phyloP scores from a whole-genome alignment of 2,329 filamentous ascomycete species.

The Coniochaeta sp. region DNA sequence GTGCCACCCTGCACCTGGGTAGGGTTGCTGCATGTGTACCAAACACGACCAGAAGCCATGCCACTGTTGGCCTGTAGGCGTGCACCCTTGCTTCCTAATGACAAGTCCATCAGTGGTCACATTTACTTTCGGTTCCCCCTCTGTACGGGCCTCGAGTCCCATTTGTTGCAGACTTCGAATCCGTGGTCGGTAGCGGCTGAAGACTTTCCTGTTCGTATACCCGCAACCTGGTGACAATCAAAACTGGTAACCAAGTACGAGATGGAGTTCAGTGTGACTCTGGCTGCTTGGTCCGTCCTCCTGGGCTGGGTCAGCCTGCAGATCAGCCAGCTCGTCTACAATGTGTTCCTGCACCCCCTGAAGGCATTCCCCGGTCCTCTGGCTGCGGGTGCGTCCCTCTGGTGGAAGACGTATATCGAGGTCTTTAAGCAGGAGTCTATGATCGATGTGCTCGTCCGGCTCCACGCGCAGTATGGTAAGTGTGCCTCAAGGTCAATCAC shows the following conservation, averaged over 20 bases:
- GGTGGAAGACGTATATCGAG: slow-evolving; percentile 7
- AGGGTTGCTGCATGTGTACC: too few species aligned
- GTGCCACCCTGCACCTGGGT: too few species aligned
- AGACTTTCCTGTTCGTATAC: too few species aligned
- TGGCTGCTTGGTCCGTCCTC: background rate
- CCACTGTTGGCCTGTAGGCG: too few species aligned
- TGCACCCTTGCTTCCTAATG: too few species aligned
- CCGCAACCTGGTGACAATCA: too few species aligned
- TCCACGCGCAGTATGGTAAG: slow-evolving; percentile 18
- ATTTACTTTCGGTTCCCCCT: background rate
- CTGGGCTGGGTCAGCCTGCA: background rate
- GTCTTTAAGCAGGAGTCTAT: slow-evolving; percentile 10
- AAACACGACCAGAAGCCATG: too few species aligned
- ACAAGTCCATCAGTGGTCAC: background rate
- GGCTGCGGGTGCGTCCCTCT: slow-evolving; percentile 1
- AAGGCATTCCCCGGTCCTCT: background rate
- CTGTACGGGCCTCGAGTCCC: background rate
- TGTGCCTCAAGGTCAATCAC: background rate
- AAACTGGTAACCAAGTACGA: background rate
- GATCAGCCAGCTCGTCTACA: background rate
- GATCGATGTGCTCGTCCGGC: slow-evolving; percentile 9
- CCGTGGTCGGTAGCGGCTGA: too few species aligned
- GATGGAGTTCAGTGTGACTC: background rate
- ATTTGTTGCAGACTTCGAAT: too few species aligned
- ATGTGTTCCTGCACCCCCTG: background rate